Evolutionary conservation across 306 rosid species (phyloP), one percentile per base, ranked within the genome.

Genomic region (Phaseolus lunatus): DNA sequence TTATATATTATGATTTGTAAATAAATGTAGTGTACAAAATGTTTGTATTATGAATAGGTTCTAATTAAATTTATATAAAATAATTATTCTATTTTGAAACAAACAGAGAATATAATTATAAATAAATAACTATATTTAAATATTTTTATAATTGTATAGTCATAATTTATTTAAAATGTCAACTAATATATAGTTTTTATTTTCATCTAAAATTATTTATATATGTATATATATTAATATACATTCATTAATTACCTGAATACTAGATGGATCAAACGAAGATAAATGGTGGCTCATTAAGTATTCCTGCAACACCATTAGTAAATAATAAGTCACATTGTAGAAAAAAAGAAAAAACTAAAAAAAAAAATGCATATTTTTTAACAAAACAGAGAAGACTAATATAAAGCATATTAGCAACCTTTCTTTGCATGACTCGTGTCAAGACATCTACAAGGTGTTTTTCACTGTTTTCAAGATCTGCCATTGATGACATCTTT

Each of bases 391-490:
- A 35, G 2, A 35, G 0, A 61, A 15, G 43, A 77, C 24, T 31
- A 2, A 41, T 6, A n/a, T 37, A 15, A 4, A 39, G 29, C 39
- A 37, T 37, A 19, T 37, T 27, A 53, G 37, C n/a, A 31, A 91
- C 98, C 97, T 94, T 94, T 81, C 92, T 90, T 16, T 90, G 92
- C 64, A 88, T 84, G 24, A 94, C 91, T n/a, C 87, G 86, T 7
- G 96, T 22, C 74, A 94, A 75, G 3, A 85, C 86, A 54, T 94
- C 95, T 22, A 87, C 47, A 0, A 94, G 85, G 39, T 78, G 75
- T 63, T 94, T 89, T 85, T 92, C 97, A 0, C 85, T 62, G 6
- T 90, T 80, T 56, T 94, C 94, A 19, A 94, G 83, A 78, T 90
- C 96, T 20, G 31, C 85, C 74, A 81, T 82, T 1, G 97, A 87